Evolutionary conservation across 805 yeast species (phyloP).

Genomic region (Kazachstania africana): DNA sequence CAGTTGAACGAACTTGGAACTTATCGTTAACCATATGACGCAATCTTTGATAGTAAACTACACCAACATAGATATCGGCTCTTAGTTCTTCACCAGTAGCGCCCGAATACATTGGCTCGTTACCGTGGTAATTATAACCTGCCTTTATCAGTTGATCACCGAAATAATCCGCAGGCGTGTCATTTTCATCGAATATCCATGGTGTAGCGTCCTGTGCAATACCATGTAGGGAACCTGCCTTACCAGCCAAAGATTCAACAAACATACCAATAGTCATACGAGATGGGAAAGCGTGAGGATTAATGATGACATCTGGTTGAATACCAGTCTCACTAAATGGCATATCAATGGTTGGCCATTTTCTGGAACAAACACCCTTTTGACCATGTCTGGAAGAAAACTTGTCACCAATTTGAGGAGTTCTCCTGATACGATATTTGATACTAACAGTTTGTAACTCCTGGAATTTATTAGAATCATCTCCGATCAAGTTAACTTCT

Average conservation of each 20-base stretch:
- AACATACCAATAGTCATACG: conserved; percentile 99
- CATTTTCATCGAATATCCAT: conserved; percentile 82
- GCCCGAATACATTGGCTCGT: conserved; percentile 98
- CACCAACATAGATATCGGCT: conserved; percentile 92
- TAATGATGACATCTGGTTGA: conserved; percentile 93
- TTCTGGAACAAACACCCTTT: conserved; percentile 96
- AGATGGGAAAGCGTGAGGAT: conserved; percentile 99
- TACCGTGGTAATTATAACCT: conserved; percentile 96
- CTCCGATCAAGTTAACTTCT: conserved; percentile 86
- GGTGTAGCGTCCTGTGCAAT: conserved; percentile 96
- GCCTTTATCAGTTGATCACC: conserved; percentile 83
- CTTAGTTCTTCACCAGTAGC: conserved; percentile 96
- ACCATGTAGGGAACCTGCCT: conserved; percentile 96
- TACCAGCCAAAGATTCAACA: conserved; percentile 96
- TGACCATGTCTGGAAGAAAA: conserved; percentile 97
- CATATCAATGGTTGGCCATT: conserved; percentile 95
- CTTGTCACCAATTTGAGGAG: conserved; percentile 94
- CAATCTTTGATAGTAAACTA: conserved; percentile 94
- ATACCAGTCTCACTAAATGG: conserved; percentile 95
- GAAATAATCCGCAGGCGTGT: conserved; percentile 94
- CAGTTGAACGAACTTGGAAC: conserved; percentile 98
- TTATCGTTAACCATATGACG: conserved; percentile 99
- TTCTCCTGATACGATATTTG: conserved; percentile 82
- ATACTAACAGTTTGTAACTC: conserved; percentile 81
- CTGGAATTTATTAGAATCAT: conserved; percentile 49